Evolutionary conservation across 805 yeast genomes (phyloP).

Genomic region (Starmerella kuoi): DNA sequence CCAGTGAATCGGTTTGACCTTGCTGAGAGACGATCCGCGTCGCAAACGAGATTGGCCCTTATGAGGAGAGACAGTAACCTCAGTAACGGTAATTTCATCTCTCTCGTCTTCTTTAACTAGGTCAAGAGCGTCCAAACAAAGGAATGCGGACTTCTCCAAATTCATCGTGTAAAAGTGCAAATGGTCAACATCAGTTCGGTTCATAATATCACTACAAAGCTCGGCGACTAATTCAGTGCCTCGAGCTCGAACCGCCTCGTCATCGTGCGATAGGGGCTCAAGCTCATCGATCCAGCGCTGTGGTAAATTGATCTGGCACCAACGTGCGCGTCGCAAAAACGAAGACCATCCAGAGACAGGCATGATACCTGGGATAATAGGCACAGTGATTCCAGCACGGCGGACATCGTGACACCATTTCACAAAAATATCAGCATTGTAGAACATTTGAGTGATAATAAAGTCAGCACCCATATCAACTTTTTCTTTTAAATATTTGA

Average conservation of each 20-base stretch:
- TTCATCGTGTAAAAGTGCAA: constrained; percentile 97
- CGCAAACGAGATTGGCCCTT: constrained; percentile 14
- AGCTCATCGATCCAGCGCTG: constrained; percentile 52
- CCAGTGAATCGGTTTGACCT: constrained; percentile 91
- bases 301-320: constrained; percentile 84
- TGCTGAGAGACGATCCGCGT: constrained; percentile 10
- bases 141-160: constrained; percentile 77
- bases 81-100: constrained; percentile 37
- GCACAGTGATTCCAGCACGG: constrained; percentile 61
- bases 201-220: constrained; percentile 57
- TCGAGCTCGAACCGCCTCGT: constrained; percentile 67
- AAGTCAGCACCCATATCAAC: constrained; percentile 91
- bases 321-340: constrained; percentile 81
- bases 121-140: constrained; percentile 68
- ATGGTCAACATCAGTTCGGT: constrained; percentile 65
- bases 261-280: constrained; percentile 82
- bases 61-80: constrained; percentile 44
- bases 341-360: constrained; percentile 93
- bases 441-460: constrained; percentile 93
- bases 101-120: constrained; percentile 28
- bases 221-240: constrained; percentile 75
- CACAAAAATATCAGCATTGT: constrained; percentile 77
- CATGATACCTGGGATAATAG: constrained; percentile 96
- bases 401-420: constrained; percentile 67
- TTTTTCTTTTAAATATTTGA: constrained; percentile 65